Percentiles rank a stretch among this genome's conserved stretches.
Evolutionary conservation across 768 basidiomycete genomes (phyloP).

Genomic region (Hortiboletus flavorubellus): DNA sequence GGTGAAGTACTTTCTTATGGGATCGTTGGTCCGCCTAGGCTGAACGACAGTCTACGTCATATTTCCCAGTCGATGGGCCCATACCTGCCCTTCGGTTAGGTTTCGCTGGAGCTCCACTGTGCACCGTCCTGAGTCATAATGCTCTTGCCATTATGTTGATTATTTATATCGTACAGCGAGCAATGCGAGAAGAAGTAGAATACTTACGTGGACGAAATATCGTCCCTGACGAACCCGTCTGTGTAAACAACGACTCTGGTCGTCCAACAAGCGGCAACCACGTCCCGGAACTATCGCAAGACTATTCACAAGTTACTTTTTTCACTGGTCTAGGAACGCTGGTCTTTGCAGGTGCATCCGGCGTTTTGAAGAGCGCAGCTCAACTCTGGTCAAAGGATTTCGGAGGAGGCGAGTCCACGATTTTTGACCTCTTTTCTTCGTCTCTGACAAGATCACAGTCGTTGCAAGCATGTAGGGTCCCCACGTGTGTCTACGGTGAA

Average conservation of each 20-base stretch:
- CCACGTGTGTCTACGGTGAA: neutral
- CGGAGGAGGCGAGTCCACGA: slow-evolving; percentile 17
- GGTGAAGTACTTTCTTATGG: slow-evolving; percentile 7
- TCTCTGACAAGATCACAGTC: slow-evolving; percentile 11
- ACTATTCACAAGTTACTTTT: neutral
- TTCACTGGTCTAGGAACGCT: slow-evolving; percentile 17
- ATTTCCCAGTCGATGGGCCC: slow-evolving; percentile 20
- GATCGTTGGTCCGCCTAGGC: neutral
- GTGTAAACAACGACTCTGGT: neutral
- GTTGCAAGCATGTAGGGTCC: slow-evolving; percentile 23
- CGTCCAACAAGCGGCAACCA: neutral
- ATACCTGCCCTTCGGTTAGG: slow-evolving; percentile 26
- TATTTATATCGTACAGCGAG: slow-evolving; percentile 21
- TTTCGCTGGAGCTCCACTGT: slow-evolving; percentile 27
- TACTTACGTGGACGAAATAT: slow-evolving; percentile 9
- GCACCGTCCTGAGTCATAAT: slow-evolving; percentile 27
- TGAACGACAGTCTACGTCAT: neutral
- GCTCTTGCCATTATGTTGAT: slow-evolving; percentile 18
- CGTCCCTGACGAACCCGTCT: slow-evolving; percentile 7
- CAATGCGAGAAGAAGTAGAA: slow-evolving; percentile 19
- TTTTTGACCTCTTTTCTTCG: neutral
- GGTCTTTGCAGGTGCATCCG: slow-evolving; percentile 15
- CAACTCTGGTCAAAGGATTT: slow-evolving; percentile 31
- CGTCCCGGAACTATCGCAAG: neutral
- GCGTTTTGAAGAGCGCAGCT: slow-evolving; percentile 24